phyloP scores from a whole-genome alignment of 2,329 filamentous ascomycete species.

The Ophiosphaerella korrae region DNA sequence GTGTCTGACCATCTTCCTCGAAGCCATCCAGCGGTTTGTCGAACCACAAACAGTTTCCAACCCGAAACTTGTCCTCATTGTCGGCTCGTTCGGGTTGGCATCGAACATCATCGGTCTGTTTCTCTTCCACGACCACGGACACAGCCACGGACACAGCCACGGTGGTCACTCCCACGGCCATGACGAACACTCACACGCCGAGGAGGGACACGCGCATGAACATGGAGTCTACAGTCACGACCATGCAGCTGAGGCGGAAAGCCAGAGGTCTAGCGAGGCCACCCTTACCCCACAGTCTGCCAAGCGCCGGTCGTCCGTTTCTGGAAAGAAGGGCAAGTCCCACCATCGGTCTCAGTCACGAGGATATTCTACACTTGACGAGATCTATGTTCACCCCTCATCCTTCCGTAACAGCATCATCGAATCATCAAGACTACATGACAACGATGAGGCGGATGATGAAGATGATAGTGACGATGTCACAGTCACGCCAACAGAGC shows the following conservation, averaged over 20 bases:
- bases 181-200: slow-evolving; percentile 53
- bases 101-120: slow-evolving; percentile 90
- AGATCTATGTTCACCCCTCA: slow-evolving; percentile 83
- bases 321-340: slow-evolving; percentile 55
- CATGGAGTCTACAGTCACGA: slow-evolving; percentile 53
- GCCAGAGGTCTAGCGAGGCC: slow-evolving; percentile 26
- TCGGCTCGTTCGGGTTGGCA: slow-evolving; percentile 81
- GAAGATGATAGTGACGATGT: slow-evolving; percentile 61
- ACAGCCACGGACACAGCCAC: slow-evolving; percentile 83
- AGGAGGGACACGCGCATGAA: slow-evolving; percentile 56
- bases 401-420: slow-evolving; percentile 94
- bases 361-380: slow-evolving; percentile 63
- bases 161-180: slow-evolving; percentile 60
- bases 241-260: slow-evolving; percentile 59
- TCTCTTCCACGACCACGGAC: slow-evolving; percentile 91
- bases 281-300: slow-evolving; percentile 16
- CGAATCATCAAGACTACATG: slow-evolving; percentile 70
- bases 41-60: slow-evolving; percentile 87
- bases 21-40: slow-evolving; percentile 89
- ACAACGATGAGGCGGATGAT: slow-evolving; percentile 59
- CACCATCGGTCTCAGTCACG: slow-evolving; percentile 65
- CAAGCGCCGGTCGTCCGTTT: slow-evolving; percentile 29
- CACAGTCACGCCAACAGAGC: slow-evolving; percentile 48
- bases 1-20: slow-evolving; percentile 94
- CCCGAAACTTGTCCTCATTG: slow-evolving; percentile 84